Evolutionary conservation across 495 filamentous ascomycete species (phyloP).

Genomic region (Neurospora sublineolata): DNA sequence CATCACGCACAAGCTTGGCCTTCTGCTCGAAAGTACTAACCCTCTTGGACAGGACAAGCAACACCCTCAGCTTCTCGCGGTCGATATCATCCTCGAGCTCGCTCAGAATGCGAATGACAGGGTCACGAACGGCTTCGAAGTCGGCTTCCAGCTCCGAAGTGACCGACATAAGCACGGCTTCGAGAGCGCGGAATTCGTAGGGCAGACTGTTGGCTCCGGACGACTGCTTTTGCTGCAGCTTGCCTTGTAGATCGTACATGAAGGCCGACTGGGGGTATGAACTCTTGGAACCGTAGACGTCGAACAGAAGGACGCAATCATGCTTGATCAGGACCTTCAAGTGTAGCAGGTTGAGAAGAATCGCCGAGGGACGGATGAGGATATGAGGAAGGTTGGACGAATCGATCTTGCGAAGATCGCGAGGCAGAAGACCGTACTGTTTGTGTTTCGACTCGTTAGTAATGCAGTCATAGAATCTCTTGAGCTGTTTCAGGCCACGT

Average conservation of each 20-base stretch:
- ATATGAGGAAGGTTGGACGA: slow-evolving; percentile 97
- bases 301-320: slow-evolving; percentile 87
- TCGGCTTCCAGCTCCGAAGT: slow-evolving; percentile 83
- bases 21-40: slow-evolving; percentile 96
- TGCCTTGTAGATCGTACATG: slow-evolving; percentile 76
- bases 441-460: slow-evolving; percentile 13
- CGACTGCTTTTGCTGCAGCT: slow-evolving; percentile 43
- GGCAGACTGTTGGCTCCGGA: slow-evolving; percentile 44
- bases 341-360: slow-evolving; percentile 89
- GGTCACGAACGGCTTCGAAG: slow-evolving; percentile 83
- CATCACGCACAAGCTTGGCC: slow-evolving; percentile 84
- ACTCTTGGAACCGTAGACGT: slow-evolving; percentile 88
- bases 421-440: slow-evolving; percentile 88
- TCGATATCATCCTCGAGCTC: slow-evolving; percentile 97
- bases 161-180: slow-evolving; percentile 71
- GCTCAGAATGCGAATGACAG: slow-evolving; percentile 75
- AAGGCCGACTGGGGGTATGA: slow-evolving; percentile 92
- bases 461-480: background rate
- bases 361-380: slow-evolving; percentile 84
- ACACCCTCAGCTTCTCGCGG: slow-evolving; percentile 76
- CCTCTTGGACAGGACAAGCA: slow-evolving; percentile 89
- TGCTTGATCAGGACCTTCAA: slow-evolving; percentile 88
- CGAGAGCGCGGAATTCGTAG: slow-evolving; percentile 65
- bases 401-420: slow-evolving; percentile 94
- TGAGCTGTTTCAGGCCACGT: slow-evolving; percentile 13